Conservation (phyloP, 2,329 filamentous ascomycete genomes). For the Fusarium chlamydosporum region DNA sequence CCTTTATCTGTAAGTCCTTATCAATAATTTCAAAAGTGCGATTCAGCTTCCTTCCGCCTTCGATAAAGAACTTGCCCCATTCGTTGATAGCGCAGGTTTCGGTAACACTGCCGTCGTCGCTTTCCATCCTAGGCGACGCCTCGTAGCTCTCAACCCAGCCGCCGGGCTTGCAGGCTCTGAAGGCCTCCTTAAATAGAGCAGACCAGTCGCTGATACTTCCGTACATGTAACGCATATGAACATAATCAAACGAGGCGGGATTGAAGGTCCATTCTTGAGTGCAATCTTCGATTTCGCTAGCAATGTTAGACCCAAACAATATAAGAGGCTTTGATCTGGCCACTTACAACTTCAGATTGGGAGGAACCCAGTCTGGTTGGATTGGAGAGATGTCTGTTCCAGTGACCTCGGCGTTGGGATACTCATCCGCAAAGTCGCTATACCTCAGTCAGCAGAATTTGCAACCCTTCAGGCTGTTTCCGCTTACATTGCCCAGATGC, state of each 20-base stretch:
- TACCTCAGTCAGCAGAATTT: rapidly evolving
- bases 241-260: constrained; percentile 66
- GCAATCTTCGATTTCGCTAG: constrained; percentile 51
- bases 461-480: rapidly evolving
- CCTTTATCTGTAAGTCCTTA: constrained; percentile 40
- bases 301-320: neutral
- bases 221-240: constrained; percentile 70
- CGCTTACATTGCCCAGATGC: constrained; percentile 62
- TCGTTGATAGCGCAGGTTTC: constrained; percentile 48
- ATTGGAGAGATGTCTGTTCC: constrained; percentile 71
- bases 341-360: constrained; percentile 59
- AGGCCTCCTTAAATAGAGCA: constrained; percentile 65
- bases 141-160: constrained; percentile 60
- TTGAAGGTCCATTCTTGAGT: constrained; percentile 52
- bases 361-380: constrained; percentile 66
- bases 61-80: constrained; percentile 52
- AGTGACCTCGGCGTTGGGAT: constrained; percentile 61
- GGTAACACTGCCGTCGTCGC: constrained; percentile 54
- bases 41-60: constrained; percentile 51
- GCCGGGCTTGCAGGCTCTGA: constrained; percentile 68
- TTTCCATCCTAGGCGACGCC: constrained; percentile 48
- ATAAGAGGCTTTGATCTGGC: rapidly evolving
- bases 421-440: constrained; percentile 64
- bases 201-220: constrained; percentile 71
- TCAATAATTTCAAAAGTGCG: constrained; percentile 51